Evolutionary conservation across 1,284 basidiomycete species (phyloP).

Genomic region (Waitea zeae): DNA sequence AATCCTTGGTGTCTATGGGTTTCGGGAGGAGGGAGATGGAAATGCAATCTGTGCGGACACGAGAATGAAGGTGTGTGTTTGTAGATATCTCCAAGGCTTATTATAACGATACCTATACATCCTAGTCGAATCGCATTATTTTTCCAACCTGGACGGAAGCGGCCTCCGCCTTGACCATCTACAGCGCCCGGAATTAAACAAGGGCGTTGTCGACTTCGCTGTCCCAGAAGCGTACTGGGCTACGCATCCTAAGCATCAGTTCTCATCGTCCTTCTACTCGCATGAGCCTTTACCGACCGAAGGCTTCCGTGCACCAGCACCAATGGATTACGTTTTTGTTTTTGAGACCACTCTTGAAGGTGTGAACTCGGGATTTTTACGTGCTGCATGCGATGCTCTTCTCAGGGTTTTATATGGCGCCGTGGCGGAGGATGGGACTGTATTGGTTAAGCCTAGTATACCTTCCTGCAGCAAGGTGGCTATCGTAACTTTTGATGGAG

Average conservation of each 20-base stretch:
- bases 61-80: conserved; percentile 60
- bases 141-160: conserved; percentile 71
- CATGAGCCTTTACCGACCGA: background rate
- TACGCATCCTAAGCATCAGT: too few relatives aligned
- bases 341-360: conserved; percentile 76
- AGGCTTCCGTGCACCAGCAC: conserved; percentile 35
- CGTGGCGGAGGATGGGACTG: conserved; percentile 20
- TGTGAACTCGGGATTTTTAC: conserved; percentile 59
- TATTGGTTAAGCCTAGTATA: conserved; percentile 26
- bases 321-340: conserved; percentile 74
- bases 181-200: conserved; percentile 74
- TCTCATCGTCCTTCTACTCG: background rate
- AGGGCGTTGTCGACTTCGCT: conserved; percentile 85
- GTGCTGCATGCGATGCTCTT: conserved; percentile 51
- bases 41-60: conserved; percentile 81
- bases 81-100: conserved; percentile 1
- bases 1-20: conserved; percentile 90
- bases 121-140: conserved; percentile 69
- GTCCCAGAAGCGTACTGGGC: conserved; percentile 81
- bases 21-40: conserved; percentile 77
- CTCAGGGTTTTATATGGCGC: conserved; percentile 55
- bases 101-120: background rate
- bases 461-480: conserved; percentile 43
- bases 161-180: conserved; percentile 72
- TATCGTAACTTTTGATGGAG: conserved; percentile 74